Conservation (phyloP, 768 basidiomycete genomes). For the Rhodotorula graminis region DNA sequence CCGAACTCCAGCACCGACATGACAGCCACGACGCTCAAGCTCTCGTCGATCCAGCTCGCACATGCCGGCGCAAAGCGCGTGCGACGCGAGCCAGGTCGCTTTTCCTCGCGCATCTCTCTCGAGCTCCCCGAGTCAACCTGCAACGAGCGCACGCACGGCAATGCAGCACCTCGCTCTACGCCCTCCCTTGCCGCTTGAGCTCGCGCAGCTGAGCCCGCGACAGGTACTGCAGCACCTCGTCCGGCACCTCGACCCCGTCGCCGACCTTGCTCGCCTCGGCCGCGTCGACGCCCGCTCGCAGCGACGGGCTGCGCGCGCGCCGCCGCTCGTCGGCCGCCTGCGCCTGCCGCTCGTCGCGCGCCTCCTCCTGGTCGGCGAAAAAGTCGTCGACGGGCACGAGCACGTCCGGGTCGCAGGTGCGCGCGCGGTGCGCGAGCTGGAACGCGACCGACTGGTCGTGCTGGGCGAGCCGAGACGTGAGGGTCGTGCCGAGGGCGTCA, state of each 20-base stretch:
- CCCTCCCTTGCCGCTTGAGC: neutral
- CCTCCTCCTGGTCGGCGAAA: constrained; percentile 17
- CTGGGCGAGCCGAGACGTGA: constrained; percentile 4
- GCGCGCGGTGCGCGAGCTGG: constrained; percentile 11
- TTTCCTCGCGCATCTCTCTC: too few species aligned
- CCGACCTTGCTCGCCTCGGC: neutral
- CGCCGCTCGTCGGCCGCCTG: neutral
- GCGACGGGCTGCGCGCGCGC: neutral
- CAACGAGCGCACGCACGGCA: too few species aligned
- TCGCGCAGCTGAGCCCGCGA: constrained; percentile 17
- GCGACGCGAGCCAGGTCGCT: too few species aligned
- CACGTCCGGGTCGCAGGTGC: neutral
- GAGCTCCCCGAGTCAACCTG: too few species aligned
- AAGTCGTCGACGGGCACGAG: constrained; percentile 19
- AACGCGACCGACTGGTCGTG: constrained; percentile 21
- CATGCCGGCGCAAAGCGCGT: too few species aligned
- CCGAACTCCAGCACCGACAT: too few species aligned
- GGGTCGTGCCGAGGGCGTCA: neutral
- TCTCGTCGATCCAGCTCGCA: too few species aligned
- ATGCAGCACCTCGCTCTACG: neutral
- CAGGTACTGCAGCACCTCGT: constrained; percentile 23
- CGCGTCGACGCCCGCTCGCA: neutral
- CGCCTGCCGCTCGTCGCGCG: neutral
- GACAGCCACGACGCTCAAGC: too few species aligned
- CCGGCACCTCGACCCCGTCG: constrained; percentile 15